phyloP scores from a whole-genome alignment of 805 yeast genomes.

The Metschnikowia gelsemii region DNA sequence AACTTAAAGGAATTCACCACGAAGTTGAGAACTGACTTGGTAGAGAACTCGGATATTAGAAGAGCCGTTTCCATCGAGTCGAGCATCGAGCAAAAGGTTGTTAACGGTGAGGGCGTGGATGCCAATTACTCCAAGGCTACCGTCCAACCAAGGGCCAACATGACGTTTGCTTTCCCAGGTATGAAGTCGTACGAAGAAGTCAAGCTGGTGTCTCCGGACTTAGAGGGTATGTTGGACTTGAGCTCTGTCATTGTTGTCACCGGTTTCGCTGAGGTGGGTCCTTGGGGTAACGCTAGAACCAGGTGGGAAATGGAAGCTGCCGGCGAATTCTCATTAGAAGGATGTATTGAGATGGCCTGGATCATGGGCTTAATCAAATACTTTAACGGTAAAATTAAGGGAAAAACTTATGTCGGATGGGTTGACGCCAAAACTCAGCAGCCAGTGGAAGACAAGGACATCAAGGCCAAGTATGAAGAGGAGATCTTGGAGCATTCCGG shows the following conservation, averaged over 20 bases:
- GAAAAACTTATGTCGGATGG: conserved; percentile 95
- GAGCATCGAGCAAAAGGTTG: conserved; percentile 80
- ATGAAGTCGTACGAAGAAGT: conserved; percentile 75
- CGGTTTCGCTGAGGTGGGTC: conserved; percentile 98
- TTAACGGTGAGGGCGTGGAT: conserved; percentile 86
- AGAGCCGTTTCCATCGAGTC: conserved; percentile 94
- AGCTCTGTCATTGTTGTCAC: conserved; percentile 93
- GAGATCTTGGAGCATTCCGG: conserved; percentile 91
- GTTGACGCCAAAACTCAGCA: conserved; percentile 89
- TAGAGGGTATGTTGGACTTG: conserved; percentile 89
- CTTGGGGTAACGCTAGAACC: conserved; percentile 99
- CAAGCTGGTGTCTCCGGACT: conserved; percentile 64
- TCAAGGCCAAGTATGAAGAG: conserved; percentile 88
- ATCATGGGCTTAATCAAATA: conserved; percentile 97
- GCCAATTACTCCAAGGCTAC: conserved; percentile 74
- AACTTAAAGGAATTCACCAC: conserved; percentile 87
- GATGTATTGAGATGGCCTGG: conserved; percentile 99
- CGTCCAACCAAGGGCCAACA: conserved; percentile 92
- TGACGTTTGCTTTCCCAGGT: conserved; percentile 89
- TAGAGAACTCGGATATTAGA: conserved; percentile 86
- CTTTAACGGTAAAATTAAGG: conserved; percentile 87
- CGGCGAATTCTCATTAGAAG: conserved; percentile 95
- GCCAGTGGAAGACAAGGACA: conserved; percentile 93
- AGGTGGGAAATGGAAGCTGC: conserved; percentile 99
- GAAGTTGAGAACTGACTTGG: conserved; percentile 70